Percentiles rank a stretch among this genome's conserved stretches.
Evolutionary conservation across 2,329 filamentous ascomycete species (phyloP).

Genomic region (Aspergillus terreus): DNA sequence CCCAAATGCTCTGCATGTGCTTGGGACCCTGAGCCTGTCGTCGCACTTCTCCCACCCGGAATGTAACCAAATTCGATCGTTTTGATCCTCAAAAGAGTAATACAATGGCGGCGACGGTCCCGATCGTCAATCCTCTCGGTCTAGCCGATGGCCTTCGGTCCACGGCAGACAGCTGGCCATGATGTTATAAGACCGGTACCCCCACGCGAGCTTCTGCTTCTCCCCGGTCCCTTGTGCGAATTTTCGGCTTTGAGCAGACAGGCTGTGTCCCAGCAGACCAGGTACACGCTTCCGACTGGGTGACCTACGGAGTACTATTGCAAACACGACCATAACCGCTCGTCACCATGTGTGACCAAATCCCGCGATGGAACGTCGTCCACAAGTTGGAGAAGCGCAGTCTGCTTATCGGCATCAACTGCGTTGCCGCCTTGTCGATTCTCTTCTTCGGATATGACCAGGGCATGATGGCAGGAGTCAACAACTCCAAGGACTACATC

Average conservation of each 20-base stretch:
- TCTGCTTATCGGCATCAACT: conserved; percentile 60
- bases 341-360: conserved; percentile 34
- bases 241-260: background rate
- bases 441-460: conserved; percentile 65
- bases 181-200: background rate
- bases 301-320: background rate
- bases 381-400: conserved; percentile 53
- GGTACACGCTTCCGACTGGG: background rate
- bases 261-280: background rate
- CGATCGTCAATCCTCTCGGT: background rate
- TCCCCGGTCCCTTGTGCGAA: background rate
- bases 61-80: conserved; percentile 19
- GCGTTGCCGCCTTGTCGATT: conserved; percentile 61
- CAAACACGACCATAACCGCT: background rate
- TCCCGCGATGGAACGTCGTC: conserved; percentile 47
- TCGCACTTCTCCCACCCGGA: conserved; percentile 14
- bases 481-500: conserved; percentile 62
- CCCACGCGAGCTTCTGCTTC: background rate
- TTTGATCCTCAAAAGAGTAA: background rate
- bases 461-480: conserved; percentile 60
- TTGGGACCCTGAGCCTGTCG: background rate
- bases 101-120: background rate
- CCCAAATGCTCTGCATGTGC: background rate
- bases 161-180: background rate
- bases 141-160: background rate